phyloP scores from a whole-genome alignment of 768 basidiomycete species.

The Suillus brevipes region DNA sequence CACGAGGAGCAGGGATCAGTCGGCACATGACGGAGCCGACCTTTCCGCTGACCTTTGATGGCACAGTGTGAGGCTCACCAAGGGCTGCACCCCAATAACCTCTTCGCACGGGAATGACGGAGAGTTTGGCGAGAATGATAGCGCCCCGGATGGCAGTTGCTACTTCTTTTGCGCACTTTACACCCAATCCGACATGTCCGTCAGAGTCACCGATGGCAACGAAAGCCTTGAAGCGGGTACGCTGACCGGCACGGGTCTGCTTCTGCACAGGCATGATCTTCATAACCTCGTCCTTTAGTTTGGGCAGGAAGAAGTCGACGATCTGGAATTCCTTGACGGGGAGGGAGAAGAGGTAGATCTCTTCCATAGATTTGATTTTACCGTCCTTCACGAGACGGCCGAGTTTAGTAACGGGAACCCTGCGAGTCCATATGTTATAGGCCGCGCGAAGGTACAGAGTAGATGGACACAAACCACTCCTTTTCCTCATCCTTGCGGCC shows the following conservation, averaged over 20 bases:
- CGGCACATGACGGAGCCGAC: slow-evolving; percentile 99
- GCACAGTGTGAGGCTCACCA: slow-evolving; percentile 98
- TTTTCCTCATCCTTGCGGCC: slow-evolving; percentile 99
- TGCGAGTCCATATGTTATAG: slow-evolving; percentile 32
- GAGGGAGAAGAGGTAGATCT: slow-evolving; percentile 99
- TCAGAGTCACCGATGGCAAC: slow-evolving; percentile 99
- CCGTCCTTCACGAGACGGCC: slow-evolving; percentile 99
- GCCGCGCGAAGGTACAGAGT: slow-evolving; percentile 5
- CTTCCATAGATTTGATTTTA: slow-evolving; percentile 99
- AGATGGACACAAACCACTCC: slow-evolving; percentile 74
- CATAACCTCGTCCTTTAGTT: slow-evolving; percentile 99
- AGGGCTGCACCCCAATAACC: slow-evolving; percentile 99
- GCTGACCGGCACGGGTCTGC: slow-evolving; percentile 99
- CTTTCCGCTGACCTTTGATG: slow-evolving; percentile 98
- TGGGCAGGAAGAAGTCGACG: slow-evolving; percentile 98
- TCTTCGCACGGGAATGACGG: slow-evolving; percentile 95
- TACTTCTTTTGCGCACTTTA: slow-evolving; percentile 99
- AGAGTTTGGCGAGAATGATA: slow-evolving; percentile 98
- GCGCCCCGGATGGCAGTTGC: slow-evolving; percentile 99
- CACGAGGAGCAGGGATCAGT: slow-evolving; percentile 96
- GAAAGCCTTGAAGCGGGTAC: slow-evolving; percentile 99
- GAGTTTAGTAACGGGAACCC: slow-evolving; percentile 98
- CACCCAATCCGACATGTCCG: slow-evolving; percentile 98
- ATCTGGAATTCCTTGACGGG: slow-evolving; percentile 99
- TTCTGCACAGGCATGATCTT: slow-evolving; percentile 99